Evolutionary conservation across 352 stramenopile genomes (phyloP).

Genomic region (Globisporangium nodosum): DNA sequence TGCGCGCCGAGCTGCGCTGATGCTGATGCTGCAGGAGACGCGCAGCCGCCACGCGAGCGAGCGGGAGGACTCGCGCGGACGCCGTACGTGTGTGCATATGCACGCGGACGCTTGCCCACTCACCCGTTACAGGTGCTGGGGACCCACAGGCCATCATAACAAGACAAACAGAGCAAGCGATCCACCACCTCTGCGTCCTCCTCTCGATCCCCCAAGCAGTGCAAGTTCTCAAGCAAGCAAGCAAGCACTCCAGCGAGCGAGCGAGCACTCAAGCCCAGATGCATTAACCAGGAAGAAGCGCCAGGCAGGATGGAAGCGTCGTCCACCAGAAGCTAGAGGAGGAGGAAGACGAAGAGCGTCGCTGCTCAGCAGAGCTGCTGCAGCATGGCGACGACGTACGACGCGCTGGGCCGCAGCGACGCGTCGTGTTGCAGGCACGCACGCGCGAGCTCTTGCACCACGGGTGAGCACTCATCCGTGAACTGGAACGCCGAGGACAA

Average conservation of each 20-base stretch:
- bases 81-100: background rate
- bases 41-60: too few species aligned
- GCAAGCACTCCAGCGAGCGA: conserved; percentile 13
- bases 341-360: background rate
- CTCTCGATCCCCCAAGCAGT: background rate
- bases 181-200: background rate
- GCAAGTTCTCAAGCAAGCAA: background rate
- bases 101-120: background rate
- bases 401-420: conserved; percentile 59
- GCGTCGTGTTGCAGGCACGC: conserved; percentile 70
- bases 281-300: background rate
- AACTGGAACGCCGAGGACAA: conserved; percentile 50
- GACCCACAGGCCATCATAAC: background rate
- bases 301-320: background rate
- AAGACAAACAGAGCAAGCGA: conserved; percentile 3
- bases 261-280: background rate
- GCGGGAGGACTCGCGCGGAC: too few species aligned
- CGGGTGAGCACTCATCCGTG: conserved; percentile 50
- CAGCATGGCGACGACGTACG: conserved; percentile 74
- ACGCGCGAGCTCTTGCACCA: conserved; percentile 48
- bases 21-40: too few species aligned
- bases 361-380: conserved; percentile 18
- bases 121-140: background rate
- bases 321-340: conserved; percentile 3
- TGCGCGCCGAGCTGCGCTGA: background rate